Evolutionary conservation across 1,284 basidiomycete genomes (phyloP).

Genomic region (Leccinum griseonigrum): DNA sequence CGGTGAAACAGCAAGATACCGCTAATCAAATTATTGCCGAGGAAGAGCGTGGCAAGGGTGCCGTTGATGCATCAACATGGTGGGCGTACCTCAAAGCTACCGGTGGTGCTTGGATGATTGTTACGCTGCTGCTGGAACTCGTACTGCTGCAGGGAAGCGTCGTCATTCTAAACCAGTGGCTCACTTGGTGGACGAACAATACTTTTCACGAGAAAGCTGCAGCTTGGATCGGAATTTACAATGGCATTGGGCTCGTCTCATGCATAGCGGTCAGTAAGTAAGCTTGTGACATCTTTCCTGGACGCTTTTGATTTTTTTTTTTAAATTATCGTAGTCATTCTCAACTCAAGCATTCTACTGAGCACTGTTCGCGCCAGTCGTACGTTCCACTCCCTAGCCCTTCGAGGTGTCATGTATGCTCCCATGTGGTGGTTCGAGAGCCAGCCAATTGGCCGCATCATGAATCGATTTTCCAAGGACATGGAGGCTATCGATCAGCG

Average conservation of each 20-base stretch:
- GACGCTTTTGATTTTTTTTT: conserved; percentile 6
- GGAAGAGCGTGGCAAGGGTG: conserved; percentile 57
- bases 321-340: conserved; percentile 12
- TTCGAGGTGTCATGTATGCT: conserved; percentile 40
- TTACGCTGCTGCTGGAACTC: conserved; percentile 21
- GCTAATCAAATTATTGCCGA: conserved; percentile 49
- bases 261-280: conserved; percentile 33
- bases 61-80: conserved; percentile 45
- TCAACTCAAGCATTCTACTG: conserved; percentile 33
- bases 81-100: conserved; percentile 23
- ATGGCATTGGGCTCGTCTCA: conserved; percentile 38
- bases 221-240: conserved; percentile 29
- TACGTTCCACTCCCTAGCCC: conserved; percentile 39
- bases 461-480: conserved; percentile 48
- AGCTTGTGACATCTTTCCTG: conserved; percentile 2
- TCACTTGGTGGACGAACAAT: conserved; percentile 31
- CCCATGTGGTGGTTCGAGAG: conserved; percentile 44
- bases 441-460: conserved; percentile 46
- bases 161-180: conserved; percentile 28
- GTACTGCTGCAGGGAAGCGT: conserved; percentile 15
- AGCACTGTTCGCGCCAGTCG: conserved; percentile 43
- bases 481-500: conserved; percentile 36
- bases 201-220: conserved; percentile 32
- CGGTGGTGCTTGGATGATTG: conserved; percentile 22
- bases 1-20: conserved; percentile 14